A percentile compares a stretch with the other conserved stretches of the same genome.
These are phyloP conservation scores for Eutrema heterophyllum DNA, from an alignment of 345 rosid genomes.

Conservation along the genomic window DNA sequence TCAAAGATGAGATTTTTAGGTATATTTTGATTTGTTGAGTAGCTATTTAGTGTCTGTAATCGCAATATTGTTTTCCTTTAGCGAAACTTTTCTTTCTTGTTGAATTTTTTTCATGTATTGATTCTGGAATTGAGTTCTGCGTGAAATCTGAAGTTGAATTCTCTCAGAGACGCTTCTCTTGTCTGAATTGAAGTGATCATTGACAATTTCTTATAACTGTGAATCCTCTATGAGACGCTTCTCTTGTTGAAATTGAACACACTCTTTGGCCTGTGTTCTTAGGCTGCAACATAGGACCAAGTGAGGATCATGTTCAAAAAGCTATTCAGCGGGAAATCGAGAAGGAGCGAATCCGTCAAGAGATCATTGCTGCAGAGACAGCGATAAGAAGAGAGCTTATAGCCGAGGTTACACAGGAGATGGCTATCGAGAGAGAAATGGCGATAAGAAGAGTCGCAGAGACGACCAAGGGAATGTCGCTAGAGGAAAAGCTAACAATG, in stretches of 20 bases:
- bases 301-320: background rate
- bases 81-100: background rate
- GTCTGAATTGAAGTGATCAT: background rate
- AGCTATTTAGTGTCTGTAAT: background rate
- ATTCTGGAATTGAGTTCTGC: background rate
- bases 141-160: too few relatives aligned
- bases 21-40: background rate
- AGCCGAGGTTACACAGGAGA: constrained; percentile 44
- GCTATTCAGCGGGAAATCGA: constrained; percentile 32
- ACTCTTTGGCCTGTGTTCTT: too few relatives aligned
- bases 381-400: constrained; percentile 32
- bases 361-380: constrained; percentile 36
- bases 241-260: too few relatives aligned
- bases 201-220: background rate
- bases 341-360: constrained; percentile 41
- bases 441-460: constrained; percentile 3
- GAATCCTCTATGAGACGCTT: too few relatives aligned
- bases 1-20: background rate
- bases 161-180: background rate
- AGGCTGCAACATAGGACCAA: background rate
- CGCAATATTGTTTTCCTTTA: background rate
- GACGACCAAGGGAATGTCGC: constrained; percentile 3
- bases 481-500: constrained; percentile 26
- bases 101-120: background rate
- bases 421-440: constrained; percentile 42